Conservation (phyloP, 1,284 basidiomycete genomes). For the Somion occarium region DNA sequence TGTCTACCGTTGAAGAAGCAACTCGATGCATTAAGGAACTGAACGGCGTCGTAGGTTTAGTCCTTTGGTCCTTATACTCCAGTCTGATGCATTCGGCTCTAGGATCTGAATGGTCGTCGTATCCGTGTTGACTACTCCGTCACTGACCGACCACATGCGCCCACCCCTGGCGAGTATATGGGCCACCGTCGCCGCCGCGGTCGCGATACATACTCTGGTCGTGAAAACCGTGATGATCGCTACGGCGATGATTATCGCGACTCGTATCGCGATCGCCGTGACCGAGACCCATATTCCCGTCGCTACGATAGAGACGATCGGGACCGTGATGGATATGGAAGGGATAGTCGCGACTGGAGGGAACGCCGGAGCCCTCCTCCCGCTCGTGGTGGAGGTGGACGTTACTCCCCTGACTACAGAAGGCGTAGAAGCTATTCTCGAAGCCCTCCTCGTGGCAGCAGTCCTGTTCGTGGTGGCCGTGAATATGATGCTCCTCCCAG, state of each 20-base stretch:
- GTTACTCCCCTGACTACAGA: conserved; percentile 72
- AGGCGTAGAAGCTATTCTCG: conserved; percentile 72
- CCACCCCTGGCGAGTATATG: conserved; percentile 98
- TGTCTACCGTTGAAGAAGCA: conserved; percentile 86
- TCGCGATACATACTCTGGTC: conserved; percentile 50
- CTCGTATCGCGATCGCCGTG: conserved; percentile 32
- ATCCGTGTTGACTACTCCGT: conserved; percentile 98
- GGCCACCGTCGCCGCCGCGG: conserved; percentile 77
- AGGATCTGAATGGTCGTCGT: conserved; percentile 92
- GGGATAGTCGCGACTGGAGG: conserved; percentile 42
- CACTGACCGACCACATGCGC: conserved; percentile 88
- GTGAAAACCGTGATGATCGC: conserved; percentile 35
- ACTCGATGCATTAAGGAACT: conserved; percentile 84
- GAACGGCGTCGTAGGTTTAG: conserved; percentile 78
- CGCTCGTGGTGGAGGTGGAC: conserved; percentile 38
- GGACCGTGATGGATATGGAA: conserved; percentile 47
- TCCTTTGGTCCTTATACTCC: conserved; percentile 11
- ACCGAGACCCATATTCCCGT: conserved; percentile 40
- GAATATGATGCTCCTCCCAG: conserved; percentile 35
- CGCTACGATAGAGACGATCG: conserved; percentile 44
- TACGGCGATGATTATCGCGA: conserved; percentile 49
- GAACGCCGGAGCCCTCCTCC: conserved; percentile 67
- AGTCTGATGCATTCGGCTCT: neutral
- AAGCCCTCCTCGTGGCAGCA: conserved; percentile 73
- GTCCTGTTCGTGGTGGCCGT: conserved; percentile 45